Percentiles rank a stretch among this genome's conserved stretches.
Evolutionary conservation across 2,329 filamentous ascomycete species (phyloP).

Genomic region (Aspergillus sp.): DNA sequence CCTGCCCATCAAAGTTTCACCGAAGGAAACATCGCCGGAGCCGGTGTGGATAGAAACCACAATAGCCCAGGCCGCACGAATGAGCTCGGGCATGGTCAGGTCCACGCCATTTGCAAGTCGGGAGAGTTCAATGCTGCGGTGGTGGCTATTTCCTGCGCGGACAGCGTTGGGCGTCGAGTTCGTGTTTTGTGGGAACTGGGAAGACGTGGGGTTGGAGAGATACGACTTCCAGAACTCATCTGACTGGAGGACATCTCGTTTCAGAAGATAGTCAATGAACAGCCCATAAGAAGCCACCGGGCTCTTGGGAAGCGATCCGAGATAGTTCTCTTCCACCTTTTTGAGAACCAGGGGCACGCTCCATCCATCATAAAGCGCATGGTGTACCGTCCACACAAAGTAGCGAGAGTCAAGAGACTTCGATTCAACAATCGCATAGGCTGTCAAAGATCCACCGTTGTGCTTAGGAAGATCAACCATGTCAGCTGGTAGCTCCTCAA

Average conservation of each 20-base stretch:
- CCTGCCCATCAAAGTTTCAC: constrained; percentile 50
- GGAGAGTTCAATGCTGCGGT: constrained; percentile 17
- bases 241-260: constrained; percentile 20
- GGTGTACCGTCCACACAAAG: not conserved
- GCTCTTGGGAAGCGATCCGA: constrained; percentile 3
- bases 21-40: constrained; percentile 48
- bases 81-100: constrained; percentile 45
- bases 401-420: constrained; percentile 8
- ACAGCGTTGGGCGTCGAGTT: constrained; percentile 13
- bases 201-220: constrained; percentile 19
- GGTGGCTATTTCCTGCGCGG: constrained; percentile 20
- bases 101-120: constrained; percentile 14
- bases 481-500: constrained; percentile 22
- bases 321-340: not conserved
- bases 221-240: constrained; percentile 30
- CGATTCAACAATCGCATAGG: constrained; percentile 31
- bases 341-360: not conserved
- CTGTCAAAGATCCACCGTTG: constrained; percentile 30
- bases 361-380: constrained; percentile 1
- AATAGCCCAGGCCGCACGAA: constrained; percentile 51
- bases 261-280: constrained; percentile 27
- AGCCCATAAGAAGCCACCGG: constrained; percentile 18
- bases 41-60: constrained; percentile 47
- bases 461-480: constrained; percentile 22
- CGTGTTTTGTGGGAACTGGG: constrained; percentile 25